Conservation (phyloP, 108 stramenopile genomes). For the Skeletonema costatum region DNA sequence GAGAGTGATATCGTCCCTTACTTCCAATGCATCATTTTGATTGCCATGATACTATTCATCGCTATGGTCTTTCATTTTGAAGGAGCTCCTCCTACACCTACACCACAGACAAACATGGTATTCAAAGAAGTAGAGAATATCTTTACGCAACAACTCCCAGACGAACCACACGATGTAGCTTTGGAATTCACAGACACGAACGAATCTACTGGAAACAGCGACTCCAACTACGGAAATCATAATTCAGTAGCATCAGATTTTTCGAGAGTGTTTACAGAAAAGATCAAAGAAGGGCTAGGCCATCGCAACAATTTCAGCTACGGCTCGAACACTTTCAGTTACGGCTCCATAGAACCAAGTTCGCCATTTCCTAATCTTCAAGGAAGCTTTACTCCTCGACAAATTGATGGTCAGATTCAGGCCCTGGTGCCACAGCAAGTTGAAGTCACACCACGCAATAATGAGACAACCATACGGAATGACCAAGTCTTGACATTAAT, state of each 20-base stretch:
- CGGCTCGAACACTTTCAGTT: neutral
- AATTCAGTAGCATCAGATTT: neutral
- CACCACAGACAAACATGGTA: slow-evolving; percentile 58
- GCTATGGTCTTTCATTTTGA: slow-evolving; percentile 72
- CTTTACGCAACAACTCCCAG: neutral
- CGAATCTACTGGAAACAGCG: neutral
- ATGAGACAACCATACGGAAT: slow-evolving; percentile 72
- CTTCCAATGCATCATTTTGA: slow-evolving; percentile 72
- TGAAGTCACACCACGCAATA: slow-evolving; percentile 59
- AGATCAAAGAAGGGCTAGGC: neutral
- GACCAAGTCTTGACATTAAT: slow-evolving; percentile 70
- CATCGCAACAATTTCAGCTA: neutral
- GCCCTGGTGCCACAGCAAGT: slow-evolving; percentile 19
- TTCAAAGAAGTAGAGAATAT: slow-evolving; percentile 37
- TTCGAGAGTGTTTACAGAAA: neutral
- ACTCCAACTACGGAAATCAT: neutral
- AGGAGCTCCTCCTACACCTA: slow-evolving; percentile 83
- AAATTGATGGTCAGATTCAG: neutral
- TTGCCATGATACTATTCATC: slow-evolving; percentile 65
- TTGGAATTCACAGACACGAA: neutral
- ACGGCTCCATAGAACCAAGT: slow-evolving; percentile 3
- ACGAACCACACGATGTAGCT: neutral
- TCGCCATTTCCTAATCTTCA: slow-evolving; percentile 19
- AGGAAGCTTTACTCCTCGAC: neutral
- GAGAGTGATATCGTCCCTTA: slow-evolving; percentile 65